Evolutionary conservation across 495 filamentous ascomycete species (phyloP), one percentile per base, ranked within the genome.

Genomic region (Platismatia glauca): DNA sequence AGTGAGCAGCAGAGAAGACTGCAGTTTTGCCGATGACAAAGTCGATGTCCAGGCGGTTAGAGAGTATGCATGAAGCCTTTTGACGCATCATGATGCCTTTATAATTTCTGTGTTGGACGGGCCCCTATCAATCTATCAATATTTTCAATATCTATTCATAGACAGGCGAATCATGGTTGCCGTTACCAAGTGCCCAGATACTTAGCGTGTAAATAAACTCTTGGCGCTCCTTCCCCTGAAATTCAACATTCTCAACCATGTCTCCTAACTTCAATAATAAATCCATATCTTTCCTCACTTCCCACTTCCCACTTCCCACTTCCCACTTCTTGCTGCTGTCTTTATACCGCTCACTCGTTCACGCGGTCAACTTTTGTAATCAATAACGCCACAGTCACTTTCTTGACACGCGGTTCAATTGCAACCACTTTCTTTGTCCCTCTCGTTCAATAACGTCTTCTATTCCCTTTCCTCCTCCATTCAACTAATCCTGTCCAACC

Each of bases 381-480:
- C 63, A 37, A 29, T 50, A 29, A 59, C 60, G 66, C 57, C 56
- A 63, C 55, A 55, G 60, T 66, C 64, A 72, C 68, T 75, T 73
- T 69, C 72, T 78, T 59, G 31, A 60, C 27, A 44, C 39, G 55
- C 50, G 39, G 43, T 67, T 66, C 50, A 61, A 71, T 67, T 66
- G 27, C 66, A 22, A 55, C 0, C 48, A 52, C 56, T 53, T 62
- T 57, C 39, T 68, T 69, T 68, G 74, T 61, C 18, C 38, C 34
- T n/a, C 34, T 61, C 44, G 58, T 58, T 66, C 64, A 62, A 76
- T 68, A 63, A 58, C 16, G 52, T 38, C 55, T 37, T 34, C 29
- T 41, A 39, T 20, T 27, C 38, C 16, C 57, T 35, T 34, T 56
- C 38, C 55, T 34, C 29, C 33, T 27, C 29, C n/a, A 31, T 33